These are phyloP conservation scores for Pichia kudriavzevii DNA, from an alignment of 1,139 yeast genomes.

Conservation along the genomic window DNA sequence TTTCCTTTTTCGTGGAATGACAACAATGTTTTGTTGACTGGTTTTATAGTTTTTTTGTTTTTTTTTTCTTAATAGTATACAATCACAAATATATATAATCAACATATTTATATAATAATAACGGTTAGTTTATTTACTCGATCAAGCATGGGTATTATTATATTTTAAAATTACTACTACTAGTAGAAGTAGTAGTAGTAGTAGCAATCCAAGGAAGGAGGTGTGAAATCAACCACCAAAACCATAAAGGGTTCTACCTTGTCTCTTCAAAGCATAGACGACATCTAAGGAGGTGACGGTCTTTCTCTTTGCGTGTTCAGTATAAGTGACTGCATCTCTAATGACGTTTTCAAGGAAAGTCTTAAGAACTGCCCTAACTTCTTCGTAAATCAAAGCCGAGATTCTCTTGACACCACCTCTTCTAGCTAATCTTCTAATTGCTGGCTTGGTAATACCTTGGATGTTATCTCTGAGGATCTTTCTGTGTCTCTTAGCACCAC, in stretches of 20 bases:
- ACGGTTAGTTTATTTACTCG: too few relatives aligned
- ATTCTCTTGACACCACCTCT: conserved; percentile 99
- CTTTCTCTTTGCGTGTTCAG: conserved; percentile 99
- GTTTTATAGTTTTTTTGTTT: too few relatives aligned
- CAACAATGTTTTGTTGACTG: too few relatives aligned
- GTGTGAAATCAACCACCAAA: conserved; percentile 75
- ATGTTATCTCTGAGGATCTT: conserved; percentile 98
- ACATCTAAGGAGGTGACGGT: conserved; percentile 98
- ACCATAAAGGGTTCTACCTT: conserved; percentile 99
- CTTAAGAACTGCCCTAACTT: conserved; percentile 95
- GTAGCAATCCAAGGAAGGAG: neutral
- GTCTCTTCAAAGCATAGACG: conserved; percentile 99
- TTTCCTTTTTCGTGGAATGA: too few relatives aligned
- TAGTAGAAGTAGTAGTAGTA: neutral
- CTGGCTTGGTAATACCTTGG: conserved; percentile 99
- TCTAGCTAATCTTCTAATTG: conserved; percentile 99
- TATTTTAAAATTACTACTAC: too few relatives aligned
- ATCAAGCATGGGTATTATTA: too few relatives aligned
- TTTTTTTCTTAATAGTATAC: too few relatives aligned
- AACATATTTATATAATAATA: too few relatives aligned
- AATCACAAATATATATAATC: too few relatives aligned
- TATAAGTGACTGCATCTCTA: conserved; percentile 98
- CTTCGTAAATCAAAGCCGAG: conserved; percentile 97
- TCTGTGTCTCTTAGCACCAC: conserved; percentile 99
- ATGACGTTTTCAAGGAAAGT: conserved; percentile 94